Evolutionary conservation across 2,329 filamentous ascomycete genomes (phyloP).

Genomic region (Nothophoma quercina): DNA sequence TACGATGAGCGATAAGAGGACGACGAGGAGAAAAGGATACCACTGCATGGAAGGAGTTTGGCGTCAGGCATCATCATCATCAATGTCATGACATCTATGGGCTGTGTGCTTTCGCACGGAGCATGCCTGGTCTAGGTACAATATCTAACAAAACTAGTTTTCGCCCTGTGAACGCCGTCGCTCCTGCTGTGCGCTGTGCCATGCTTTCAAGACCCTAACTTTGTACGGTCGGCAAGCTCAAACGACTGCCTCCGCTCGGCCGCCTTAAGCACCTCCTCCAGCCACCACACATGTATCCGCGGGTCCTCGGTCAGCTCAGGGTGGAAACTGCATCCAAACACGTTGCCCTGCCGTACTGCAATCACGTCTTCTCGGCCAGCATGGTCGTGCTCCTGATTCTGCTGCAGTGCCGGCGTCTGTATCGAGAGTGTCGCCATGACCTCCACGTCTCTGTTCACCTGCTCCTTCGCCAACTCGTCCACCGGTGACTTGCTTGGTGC

Average conservation of each 20-base stretch:
- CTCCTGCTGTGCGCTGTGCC: constrained; percentile 3
- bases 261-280: constrained; percentile 68
- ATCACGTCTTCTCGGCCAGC: constrained; percentile 72
- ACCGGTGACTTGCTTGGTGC: constrained; percentile 63
- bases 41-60: constrained; percentile 29
- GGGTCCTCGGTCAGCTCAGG: constrained; percentile 89
- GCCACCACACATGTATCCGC: constrained; percentile 93
- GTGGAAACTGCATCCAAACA: constrained; percentile 94
- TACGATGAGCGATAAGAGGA: constrained; percentile 36
- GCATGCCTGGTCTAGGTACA: constrained; percentile 18
- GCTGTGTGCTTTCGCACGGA: constrained; percentile 10
- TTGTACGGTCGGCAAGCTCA: constrained; percentile 41
- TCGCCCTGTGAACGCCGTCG: constrained; percentile 8
- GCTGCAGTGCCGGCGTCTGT: constrained; percentile 57
- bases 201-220: not conserved
- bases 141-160: constrained; percentile 20
- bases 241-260: constrained; percentile 42
- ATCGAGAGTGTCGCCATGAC: constrained; percentile 65
- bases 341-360: constrained; percentile 87
- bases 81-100: constrained; percentile 5
- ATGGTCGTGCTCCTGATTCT: constrained; percentile 54
- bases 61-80: constrained; percentile 23
- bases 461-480: constrained; percentile 54
- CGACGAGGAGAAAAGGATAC: constrained; percentile 3
- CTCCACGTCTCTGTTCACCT: constrained; percentile 61